These are phyloP conservation scores for Kokia cookei DNA, from an alignment of 441 rosid species.

Conservation along the genomic window DNA sequence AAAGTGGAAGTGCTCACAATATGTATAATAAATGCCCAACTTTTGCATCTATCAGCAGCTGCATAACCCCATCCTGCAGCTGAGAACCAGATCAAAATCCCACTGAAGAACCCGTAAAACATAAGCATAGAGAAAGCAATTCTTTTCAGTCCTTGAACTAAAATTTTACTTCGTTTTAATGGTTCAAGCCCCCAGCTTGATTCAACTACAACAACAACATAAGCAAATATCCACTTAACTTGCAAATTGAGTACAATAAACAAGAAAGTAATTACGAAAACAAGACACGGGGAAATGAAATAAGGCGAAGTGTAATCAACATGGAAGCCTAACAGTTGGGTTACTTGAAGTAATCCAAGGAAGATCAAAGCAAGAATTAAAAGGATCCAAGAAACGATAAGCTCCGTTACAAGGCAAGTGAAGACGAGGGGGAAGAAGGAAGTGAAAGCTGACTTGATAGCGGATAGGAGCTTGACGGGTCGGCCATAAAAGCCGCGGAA, in stretches of 20 bases:
- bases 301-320: conserved; percentile 31
- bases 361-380: conserved; percentile 21
- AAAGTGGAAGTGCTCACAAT: conserved; percentile 44
- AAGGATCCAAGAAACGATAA: conserved; percentile 23
- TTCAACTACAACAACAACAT: conserved; percentile 66
- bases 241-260: conserved; percentile 26
- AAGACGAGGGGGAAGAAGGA: conserved; percentile 48
- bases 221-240: conserved; percentile 45
- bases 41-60: conserved; percentile 28
- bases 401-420: conserved; percentile 22
- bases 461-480: conserved; percentile 55
- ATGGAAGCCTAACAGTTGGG: conserved; percentile 19
- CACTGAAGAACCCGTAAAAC: conserved; percentile 19
- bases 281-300: conserved; percentile 10
- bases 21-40: conserved; percentile 31
- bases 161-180: conserved; percentile 44
- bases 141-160: conserved; percentile 43
- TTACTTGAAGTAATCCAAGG: conserved; percentile 14
- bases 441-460: conserved; percentile 45
- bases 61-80: conserved; percentile 12
- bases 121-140: conserved; percentile 33
- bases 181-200: conserved; percentile 57
- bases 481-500: conserved; percentile 78
- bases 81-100: conserved; percentile 23
- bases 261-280: conserved; percentile 9